Evolutionary conservation across 2,329 filamentous ascomycete genomes (phyloP).

Genomic region (Didymellaceae sp.): DNA sequence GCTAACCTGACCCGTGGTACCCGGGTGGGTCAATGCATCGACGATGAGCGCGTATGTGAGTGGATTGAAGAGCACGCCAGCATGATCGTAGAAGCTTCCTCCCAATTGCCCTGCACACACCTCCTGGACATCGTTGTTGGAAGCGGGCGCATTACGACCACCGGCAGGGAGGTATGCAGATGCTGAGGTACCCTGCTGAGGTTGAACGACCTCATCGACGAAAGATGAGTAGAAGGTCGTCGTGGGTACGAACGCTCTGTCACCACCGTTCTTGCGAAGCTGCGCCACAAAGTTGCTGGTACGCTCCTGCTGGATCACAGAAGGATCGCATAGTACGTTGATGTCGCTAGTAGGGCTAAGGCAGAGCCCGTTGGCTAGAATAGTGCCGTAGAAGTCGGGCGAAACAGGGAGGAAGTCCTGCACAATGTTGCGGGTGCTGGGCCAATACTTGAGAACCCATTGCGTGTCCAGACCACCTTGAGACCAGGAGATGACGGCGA

Average conservation of each 20-base stretch:
- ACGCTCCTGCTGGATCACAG: conserved; percentile 58
- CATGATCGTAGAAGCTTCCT: conserved; percentile 58
- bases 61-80: conserved; percentile 59
- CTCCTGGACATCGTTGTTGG: conserved; percentile 58
- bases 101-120: conserved; percentile 52
- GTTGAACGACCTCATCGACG: conserved; percentile 61
- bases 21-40: conserved; percentile 58
- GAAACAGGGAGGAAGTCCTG: conserved; percentile 61
- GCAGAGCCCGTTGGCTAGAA: conserved; percentile 42
- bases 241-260: conserved; percentile 62
- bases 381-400: conserved; percentile 61
- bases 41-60: conserved; percentile 54
- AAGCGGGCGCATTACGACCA: conserved; percentile 53
- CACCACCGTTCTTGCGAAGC: conserved; percentile 55
- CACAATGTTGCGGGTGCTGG: conserved; percentile 54
- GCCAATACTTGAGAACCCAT: conserved; percentile 66
- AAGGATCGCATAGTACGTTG: conserved; percentile 43
- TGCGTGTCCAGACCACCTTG: conserved; percentile 63
- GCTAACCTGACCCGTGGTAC: conserved; percentile 52
- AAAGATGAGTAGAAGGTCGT: conserved; percentile 60
- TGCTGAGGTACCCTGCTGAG: conserved; percentile 54
- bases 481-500: conserved; percentile 59
- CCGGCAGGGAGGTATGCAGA: conserved; percentile 57
- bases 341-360: conserved; percentile 24
- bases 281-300: conserved; percentile 53